Conservation (phyloP, 2,329 filamentous ascomycete species). For the Coleophoma cylindrospora region DNA sequence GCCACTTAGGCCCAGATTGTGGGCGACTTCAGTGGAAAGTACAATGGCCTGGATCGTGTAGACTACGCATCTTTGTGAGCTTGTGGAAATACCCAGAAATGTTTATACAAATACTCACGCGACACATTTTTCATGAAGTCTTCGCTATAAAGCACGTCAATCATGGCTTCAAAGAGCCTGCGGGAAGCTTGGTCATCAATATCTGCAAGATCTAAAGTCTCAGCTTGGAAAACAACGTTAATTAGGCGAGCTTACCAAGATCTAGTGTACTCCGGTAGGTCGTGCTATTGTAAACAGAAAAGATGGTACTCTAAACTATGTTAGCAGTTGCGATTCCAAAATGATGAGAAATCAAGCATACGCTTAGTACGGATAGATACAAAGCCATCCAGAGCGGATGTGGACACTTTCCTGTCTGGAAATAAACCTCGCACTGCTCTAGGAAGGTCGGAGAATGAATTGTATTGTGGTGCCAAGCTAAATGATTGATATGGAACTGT, state of each 20-base stretch:
- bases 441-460: constrained; percentile 21
- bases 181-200: neutral
- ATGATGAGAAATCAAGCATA: constrained; percentile 25
- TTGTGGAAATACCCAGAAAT: too few species aligned
- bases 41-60: constrained; percentile 31
- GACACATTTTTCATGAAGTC: neutral
- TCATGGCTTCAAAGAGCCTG: neutral
- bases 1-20: constrained; percentile 31
- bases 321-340: neutral
- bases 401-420: constrained; percentile 13
- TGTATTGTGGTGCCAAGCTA: constrained; percentile 24
- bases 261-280: neutral
- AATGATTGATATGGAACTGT: constrained; percentile 17
- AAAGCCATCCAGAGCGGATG: constrained; percentile 23
- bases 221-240: too few species aligned
- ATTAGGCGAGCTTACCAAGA: neutral
- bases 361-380: constrained; percentile 19
- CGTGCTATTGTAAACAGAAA: neutral
- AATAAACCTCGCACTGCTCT: constrained; percentile 18
- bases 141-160: neutral
- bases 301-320: neutral
- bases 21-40: constrained; percentile 31
- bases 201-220: too few species aligned
- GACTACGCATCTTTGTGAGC: constrained; percentile 10
- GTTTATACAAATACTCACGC: neutral